Conservation (phyloP, 139 green algal species). For the Chlamydomonas urium region DNA sequence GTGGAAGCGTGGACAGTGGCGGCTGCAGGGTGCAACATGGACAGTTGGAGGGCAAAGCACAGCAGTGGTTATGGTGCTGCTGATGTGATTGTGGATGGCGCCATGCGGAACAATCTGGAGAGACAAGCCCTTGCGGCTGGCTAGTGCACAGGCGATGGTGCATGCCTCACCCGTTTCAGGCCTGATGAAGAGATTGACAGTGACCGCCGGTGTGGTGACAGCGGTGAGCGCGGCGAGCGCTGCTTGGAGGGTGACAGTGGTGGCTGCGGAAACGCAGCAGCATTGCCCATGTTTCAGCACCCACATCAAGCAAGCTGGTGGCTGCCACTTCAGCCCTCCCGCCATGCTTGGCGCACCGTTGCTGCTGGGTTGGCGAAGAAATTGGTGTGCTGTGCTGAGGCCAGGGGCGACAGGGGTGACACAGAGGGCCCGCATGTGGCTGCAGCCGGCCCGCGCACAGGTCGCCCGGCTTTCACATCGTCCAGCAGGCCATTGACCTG, state of each 20-base stretch:
- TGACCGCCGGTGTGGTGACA: conserved; percentile 46
- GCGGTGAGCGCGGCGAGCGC: conserved; percentile 51
- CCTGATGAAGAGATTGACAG: conserved; percentile 3
- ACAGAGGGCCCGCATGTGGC: background rate
- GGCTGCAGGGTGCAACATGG: conserved; percentile 20
- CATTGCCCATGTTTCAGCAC: too few species aligned
- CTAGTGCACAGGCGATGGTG: too few species aligned
- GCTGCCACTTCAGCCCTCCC: too few species aligned
- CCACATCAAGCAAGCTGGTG: too few species aligned
- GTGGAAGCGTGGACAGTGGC: conserved; percentile 55
- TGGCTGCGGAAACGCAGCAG: conserved; percentile 52
- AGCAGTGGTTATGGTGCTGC: too few species aligned
- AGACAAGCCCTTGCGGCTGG: too few species aligned
- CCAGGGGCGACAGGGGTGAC: conserved; percentile 49
- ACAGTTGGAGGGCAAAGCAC: too few species aligned
- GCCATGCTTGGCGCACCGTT: too few species aligned
- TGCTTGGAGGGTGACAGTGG: conserved; percentile 80
- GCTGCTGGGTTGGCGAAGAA: too few species aligned
- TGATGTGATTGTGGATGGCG: too few species aligned
- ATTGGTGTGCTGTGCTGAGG: too few species aligned
- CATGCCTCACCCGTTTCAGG: conserved; percentile 49
- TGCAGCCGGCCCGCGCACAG: conserved; percentile 43
- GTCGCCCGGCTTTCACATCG: conserved; percentile 70
- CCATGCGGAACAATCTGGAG: too few species aligned
- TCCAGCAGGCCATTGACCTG: conserved; percentile 77